Evolutionary conservation across 805 yeast genomes (phyloP).

Genomic region (Suhomyces kilbournensis): DNA sequence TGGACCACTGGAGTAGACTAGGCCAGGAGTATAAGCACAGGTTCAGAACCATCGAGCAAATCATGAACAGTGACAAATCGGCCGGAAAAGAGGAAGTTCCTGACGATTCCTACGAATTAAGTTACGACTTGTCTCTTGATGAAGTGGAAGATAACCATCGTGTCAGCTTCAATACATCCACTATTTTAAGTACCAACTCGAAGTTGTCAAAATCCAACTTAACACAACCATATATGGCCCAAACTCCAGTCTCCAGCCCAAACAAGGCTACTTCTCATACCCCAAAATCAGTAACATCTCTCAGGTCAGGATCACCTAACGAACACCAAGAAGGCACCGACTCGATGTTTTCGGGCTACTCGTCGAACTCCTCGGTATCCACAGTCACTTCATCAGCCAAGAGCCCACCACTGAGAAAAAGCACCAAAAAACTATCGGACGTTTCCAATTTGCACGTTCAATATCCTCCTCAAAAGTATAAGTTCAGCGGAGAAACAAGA

Average conservation of each 20-base stretch:
- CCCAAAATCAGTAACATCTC: conserved; percentile 6
- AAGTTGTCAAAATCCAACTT: background rate
- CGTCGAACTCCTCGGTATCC: conserved; percentile 3
- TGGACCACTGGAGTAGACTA: conserved; percentile 48
- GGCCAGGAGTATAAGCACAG: conserved; percentile 9
- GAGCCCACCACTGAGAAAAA: background rate
- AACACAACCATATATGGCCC: background rate
- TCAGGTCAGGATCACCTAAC: conserved; percentile 1
- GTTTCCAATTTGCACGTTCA: conserved; percentile 27
- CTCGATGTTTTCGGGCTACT: conserved; percentile 9
- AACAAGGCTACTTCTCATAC: conserved; percentile 3
- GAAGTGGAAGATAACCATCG: conserved; percentile 14
- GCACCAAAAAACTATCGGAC: conserved; percentile 12
- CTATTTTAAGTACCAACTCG: conserved; percentile 7
- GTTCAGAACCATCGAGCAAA: conserved; percentile 14
- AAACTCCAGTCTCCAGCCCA: conserved; percentile 8
- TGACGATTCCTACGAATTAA: conserved; percentile 31
- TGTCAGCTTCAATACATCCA: conserved; percentile 14
- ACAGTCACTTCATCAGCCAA: background rate
- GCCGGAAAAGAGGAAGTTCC: conserved; percentile 2
- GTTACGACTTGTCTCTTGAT: conserved; percentile 31
- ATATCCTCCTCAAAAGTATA: conserved; percentile 39
- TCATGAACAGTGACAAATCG: conserved; percentile 8
- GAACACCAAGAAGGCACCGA: conserved; percentile 4
- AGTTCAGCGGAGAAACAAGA: conserved; percentile 13